These are phyloP conservation scores for Triadica sebifera DNA, from an alignment of 345 rosid species.

Conservation along the genomic window DNA sequence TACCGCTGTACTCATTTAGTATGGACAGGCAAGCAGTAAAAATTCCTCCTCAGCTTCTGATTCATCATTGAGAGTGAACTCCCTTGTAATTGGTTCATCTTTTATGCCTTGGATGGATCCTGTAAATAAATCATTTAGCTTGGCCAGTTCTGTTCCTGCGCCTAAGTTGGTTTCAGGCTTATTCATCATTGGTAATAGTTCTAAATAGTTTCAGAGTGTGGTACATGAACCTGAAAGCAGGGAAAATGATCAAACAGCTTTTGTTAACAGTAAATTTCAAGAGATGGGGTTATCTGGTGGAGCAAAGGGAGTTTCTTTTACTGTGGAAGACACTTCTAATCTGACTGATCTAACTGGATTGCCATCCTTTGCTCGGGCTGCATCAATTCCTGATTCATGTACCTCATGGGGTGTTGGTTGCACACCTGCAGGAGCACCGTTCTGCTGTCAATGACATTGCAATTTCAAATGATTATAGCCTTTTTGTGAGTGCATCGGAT, in stretches of 20 bases:
- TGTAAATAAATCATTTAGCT: conserved; percentile 70
- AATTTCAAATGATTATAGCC: conserved; percentile 79
- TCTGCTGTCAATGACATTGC: conserved; percentile 93
- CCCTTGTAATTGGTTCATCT: conserved; percentile 72
- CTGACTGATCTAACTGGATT: conserved; percentile 52
- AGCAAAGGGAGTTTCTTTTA: conserved; percentile 53
- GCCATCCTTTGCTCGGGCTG: conserved; percentile 57
- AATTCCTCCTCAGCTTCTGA: conserved; percentile 73
- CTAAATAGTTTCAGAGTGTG: conserved; percentile 89
- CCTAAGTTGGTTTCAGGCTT: conserved; percentile 91
- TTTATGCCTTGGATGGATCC: conserved; percentile 93
- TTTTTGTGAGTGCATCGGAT: conserved; percentile 96
- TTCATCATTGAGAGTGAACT: conserved; percentile 68
- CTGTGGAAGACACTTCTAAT: conserved; percentile 64
- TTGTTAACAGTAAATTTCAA: conserved; percentile 58
- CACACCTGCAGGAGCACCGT: conserved; percentile 93
- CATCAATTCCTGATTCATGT: conserved; percentile 70
- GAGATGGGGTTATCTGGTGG: conserved; percentile 64
- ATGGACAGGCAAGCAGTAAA: conserved; percentile 74
- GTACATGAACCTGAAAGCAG: conserved; percentile 96
- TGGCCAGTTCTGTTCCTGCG: conserved; percentile 88
- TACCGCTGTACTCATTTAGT: conserved; percentile 90
- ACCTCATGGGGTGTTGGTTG: conserved; percentile 97
- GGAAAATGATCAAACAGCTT: conserved; percentile 69
- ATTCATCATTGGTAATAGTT: conserved; percentile 63